Conservation (phyloP, 1,284 basidiomycete species). For the Microbotryum scabiosae region DNA sequence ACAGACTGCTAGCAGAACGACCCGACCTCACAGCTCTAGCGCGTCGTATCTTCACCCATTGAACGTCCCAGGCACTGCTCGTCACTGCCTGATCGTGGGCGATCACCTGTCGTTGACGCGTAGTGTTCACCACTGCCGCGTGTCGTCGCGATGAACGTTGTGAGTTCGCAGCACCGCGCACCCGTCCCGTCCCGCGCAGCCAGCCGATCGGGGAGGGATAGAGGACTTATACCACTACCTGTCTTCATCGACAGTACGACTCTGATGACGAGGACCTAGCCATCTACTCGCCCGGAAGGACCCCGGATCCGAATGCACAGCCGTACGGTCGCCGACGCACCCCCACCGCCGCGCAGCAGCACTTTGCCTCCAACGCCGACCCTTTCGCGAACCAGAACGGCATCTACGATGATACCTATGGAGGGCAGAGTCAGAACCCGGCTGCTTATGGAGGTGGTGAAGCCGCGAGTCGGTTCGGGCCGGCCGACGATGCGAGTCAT, state of each 20-base stretch:
- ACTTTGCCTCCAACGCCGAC: slow-evolving; percentile 1
- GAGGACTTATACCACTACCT: background rate
- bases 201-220: background rate
- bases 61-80: no score
- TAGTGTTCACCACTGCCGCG: background rate
- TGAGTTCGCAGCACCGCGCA: background rate
- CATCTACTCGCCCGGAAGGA: slow-evolving; percentile 14
- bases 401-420: slow-evolving; percentile 14
- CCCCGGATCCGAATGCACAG: background rate
- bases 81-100: no score
- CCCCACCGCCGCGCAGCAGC: background rate
- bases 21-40: no score
- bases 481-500: slow-evolving; percentile 27
- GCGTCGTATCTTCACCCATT: no score
- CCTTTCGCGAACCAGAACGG: slow-evolving; percentile 23
- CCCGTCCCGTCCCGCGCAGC: background rate
- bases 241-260: slow-evolving; percentile 13
- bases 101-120: no score
- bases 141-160: background rate
- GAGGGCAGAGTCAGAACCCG: slow-evolving; percentile 27
- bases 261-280: slow-evolving; percentile 31
- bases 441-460: slow-evolving; percentile 31
- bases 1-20: no score
- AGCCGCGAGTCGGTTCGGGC: slow-evolving; percentile 27
- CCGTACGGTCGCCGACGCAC: background rate